phyloP scores from a whole-genome alignment of 106 monocot species.

The Chionographis japonica region DNA sequence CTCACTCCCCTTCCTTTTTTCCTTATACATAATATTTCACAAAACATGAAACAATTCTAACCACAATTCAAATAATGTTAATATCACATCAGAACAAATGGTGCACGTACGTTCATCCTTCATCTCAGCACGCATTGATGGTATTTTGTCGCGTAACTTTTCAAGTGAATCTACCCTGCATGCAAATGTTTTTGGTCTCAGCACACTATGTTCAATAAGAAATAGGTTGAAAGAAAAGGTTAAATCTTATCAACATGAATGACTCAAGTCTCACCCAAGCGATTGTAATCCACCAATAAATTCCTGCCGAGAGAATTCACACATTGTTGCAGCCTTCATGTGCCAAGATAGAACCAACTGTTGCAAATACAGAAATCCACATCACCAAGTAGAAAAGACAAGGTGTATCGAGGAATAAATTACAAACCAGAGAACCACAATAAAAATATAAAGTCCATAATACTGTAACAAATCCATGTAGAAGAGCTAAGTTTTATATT shows the following conservation, averaged over 20 bases:
- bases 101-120: slow-evolving; percentile 87
- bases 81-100: not conserved
- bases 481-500: too few relatives aligned
- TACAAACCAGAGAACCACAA: too few relatives aligned
- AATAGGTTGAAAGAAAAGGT: not conserved
- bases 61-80: not conserved
- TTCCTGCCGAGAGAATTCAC: slow-evolving; percentile 89
- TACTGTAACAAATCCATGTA: too few relatives aligned
- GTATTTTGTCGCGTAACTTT: slow-evolving; percentile 84
- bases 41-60: not conserved
- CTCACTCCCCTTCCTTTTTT: too few relatives aligned
- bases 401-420: too few relatives aligned
- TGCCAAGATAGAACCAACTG: slow-evolving; percentile 97
- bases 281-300: slow-evolving; percentile 82
- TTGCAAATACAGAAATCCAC: slow-evolving; percentile 12
- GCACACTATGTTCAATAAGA: not conserved
- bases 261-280: slow-evolving; percentile 53
- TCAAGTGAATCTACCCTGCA: slow-evolving; percentile 90
- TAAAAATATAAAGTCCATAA: too few relatives aligned
- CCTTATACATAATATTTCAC: too few relatives aligned
- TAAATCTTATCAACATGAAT: not conserved
- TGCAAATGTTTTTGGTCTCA: not conserved
- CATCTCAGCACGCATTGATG: slow-evolving; percentile 75
- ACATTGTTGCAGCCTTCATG: slow-evolving; percentile 99
- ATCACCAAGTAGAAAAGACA: not conserved